Evolutionary conservation across 257 asterid genomes (phyloP), one percentile per base, ranked within the genome.

Genomic region (Nicotiana paniculata): DNA sequence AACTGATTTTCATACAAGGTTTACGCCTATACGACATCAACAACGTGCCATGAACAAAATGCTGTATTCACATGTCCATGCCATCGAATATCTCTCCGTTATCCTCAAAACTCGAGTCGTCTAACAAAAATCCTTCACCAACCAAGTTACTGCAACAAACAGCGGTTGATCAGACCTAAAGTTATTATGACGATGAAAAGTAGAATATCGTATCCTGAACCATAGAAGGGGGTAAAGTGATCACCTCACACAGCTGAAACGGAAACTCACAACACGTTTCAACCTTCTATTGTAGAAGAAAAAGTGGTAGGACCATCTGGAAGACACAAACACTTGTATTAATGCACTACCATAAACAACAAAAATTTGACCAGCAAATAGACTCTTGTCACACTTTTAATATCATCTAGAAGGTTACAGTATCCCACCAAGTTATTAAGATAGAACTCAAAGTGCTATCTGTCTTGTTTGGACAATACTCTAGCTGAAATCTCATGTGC

Each of bases 221-320:
- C 30, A 55, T 74, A 37, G 55, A 75, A 57, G 80, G 65, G 59
- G 65, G 59, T 51, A n/a, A 30, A 24, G 13, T 12, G 67, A 77
- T 84, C 90, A 94, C 98, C 99, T 96, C 84, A 90, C 62, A 83
- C 99, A 96, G 93, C 96, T 89, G 87, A 94, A 96, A 62, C 92
- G 96, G 74, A 94, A 93, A 93, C 93, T 93, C 65, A 94, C 97
- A 32, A 96, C 93, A 3, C 99, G 97, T 87, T 90, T 94, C 85
- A 93, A 91, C 87, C 87, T 93, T 85, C 97, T 90, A 83, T 94
- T 93, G 93, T 96, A 96, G 92, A 96, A 96, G 92, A 96, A 96
- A 92, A 94, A 93, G 89, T 94, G 94, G 82, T 90, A 93, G 1
- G 98, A 92, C 98, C 98, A 96, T 90, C 99, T 96, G 91, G 55